Base-by-base conservation (phyloP, 345 rosid species). In the Brassica juncea region DNA sequence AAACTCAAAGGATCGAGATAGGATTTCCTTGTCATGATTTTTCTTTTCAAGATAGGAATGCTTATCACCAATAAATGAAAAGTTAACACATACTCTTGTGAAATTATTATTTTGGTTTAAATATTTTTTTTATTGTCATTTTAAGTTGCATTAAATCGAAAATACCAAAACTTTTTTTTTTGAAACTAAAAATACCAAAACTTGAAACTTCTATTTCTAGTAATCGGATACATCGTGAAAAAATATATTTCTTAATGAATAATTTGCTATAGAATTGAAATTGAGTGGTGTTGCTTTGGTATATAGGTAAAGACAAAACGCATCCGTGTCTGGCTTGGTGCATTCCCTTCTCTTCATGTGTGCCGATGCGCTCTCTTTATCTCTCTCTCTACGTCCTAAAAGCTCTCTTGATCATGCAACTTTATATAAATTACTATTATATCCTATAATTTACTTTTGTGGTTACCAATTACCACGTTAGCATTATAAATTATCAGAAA, bases 251-350 rank as follows among this genome's bases (percentile, higher is more conserved):
- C 11, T 8, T 59, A 32, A 31, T 44, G 54, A 12, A 44, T 19
- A 67, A 23, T 66, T 19, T 37, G 70, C 11, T 19, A 39, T 39
- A 71, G n/a, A 71, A 72, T 58, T 59, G 65, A 79, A 74, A 68
- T 14, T 80, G 61, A 54, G 66, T 49, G 82, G 75, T 37, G 67
- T 69, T 80, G 61, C 25, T 70, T 80, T 70, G 63, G 63, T 42
- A 34, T 49, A 37, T 42, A 80, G 75, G 66, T 68, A 73, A 70
- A 80, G 76, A 80, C 80, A 80, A 80, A 74, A 52, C 62, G 80
- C 79, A 80, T 80, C 80, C 71, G 75, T 70, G 75, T 74, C 79
- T 68, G 1, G 49, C 66, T 60, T 60, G 54, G 15, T 65, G 72
- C 72, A 25, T 44, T 47, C 31, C 21, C 54, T 67, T 47, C 82